Base-by-base conservation (phyloP, 1,139 yeast genomes). In the Pichia sp. region DNA sequence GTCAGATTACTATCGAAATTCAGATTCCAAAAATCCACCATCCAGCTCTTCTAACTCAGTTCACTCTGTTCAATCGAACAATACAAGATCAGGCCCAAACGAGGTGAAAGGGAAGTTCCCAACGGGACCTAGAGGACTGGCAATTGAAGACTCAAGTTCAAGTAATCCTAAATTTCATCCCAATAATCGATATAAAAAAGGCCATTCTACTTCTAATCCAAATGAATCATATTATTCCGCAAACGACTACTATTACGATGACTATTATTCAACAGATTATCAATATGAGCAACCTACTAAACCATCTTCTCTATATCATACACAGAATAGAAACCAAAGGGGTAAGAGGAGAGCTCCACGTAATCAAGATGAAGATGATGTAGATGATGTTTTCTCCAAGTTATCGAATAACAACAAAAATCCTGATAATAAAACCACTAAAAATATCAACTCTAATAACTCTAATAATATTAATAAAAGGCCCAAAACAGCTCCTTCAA, bases 91-190 rank as follows among this genome's bases (percentile, higher is more conserved):
- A n/a, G n/a, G n/a, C n/a, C n/a, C n/a, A n/a, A 22, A 22, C 10
- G 24, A 22, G 10, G 10, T 8, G 24, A 20, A 22, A 3, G 34
- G 25, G 28, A 42, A 36, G 38, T 37, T 51, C 8, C 54, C 54
- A 3, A 50, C 52, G 0, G 53, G 49, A 8, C 53, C 53, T 19
- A 48, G 43, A 30, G 42, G 47, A 26, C 6, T 26, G 24, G 24
- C 24, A 8, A 7, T 8, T 8, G 24, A 28, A 28, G 8, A 18
- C 7, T 14, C 18, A 26, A 14, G 7, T 6, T 14, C 30, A 14
- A 26, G n/a, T 18, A 26, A 10, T 26, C 14, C 18, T 26, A 26
- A 14, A 26, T 6, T 14, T 26, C 30, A 26, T 14, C 14, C 6
- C 21, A 18, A 30, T 30, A 18, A 17, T 17, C 11, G 5, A 11